phyloP scores from a whole-genome alignment of 345 rosid species.

The Excoecaria agallocha region DNA sequence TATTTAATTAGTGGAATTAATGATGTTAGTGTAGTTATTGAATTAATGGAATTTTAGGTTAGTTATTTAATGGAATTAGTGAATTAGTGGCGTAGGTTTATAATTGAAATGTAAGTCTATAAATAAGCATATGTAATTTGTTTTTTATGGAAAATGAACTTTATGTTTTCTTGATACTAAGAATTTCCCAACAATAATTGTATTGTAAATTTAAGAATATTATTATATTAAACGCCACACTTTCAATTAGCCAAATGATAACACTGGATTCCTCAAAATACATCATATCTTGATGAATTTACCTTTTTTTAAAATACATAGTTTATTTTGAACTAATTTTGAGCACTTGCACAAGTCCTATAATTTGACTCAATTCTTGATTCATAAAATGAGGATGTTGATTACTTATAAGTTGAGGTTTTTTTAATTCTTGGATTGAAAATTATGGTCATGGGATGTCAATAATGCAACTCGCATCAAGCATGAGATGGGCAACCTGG shows the following conservation, averaged over 20 bases:
- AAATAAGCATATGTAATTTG: too few species aligned
- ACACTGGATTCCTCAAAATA: background rate
- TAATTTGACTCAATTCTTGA: background rate
- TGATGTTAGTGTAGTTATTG: too few species aligned
- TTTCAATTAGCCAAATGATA: background rate
- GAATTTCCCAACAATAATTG: too few species aligned
- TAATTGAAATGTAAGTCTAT: too few species aligned
- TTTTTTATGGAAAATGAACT: too few species aligned
- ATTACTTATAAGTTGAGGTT: background rate
- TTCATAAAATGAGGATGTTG: background rate
- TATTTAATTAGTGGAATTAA: too few species aligned
- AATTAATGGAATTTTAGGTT: too few species aligned
- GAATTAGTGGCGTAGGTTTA: too few species aligned
- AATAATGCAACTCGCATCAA: background rate
- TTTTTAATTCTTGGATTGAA: background rate
- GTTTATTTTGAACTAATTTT: background rate
- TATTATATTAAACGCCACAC: too few species aligned
- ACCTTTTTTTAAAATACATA: background rate
- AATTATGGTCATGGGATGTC: background rate
- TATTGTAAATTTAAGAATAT: too few species aligned
- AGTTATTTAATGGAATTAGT: too few species aligned
- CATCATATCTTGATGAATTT: background rate
- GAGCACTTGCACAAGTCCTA: background rate
- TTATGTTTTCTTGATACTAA: too few species aligned
- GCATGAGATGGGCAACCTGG: conserved; percentile 49